Base-by-base conservation (phyloP, 176 grass and related monocot species). In the Juncus effusus region DNA sequence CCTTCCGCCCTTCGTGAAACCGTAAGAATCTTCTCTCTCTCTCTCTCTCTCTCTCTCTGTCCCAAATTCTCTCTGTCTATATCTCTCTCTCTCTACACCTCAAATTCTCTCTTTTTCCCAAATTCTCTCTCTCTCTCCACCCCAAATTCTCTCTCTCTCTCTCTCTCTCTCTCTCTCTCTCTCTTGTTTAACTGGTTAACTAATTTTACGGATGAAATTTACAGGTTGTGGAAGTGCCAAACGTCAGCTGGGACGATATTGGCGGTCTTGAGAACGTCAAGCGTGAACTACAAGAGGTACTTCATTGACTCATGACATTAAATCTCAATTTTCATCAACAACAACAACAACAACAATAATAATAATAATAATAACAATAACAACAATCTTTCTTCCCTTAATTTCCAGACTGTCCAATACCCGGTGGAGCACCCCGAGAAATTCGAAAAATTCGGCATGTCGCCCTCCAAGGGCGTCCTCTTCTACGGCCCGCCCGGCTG, bases 381-480 rank as follows among this genome's bases (percentile, higher is more conserved):
- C 51, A 36, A 62, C 15, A 39, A 53, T 36, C 56, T 13, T 60
- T 7, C 2, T 60, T 51, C 28, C 77, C n/a, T 65, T 72, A 36
- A 65, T 49, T 58, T 36, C 10, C 64, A 82, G 60, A 86, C 74
- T 0, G 83, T 86, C 3, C 87, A 83, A 79, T 90, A 86, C 57
- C 75, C 72, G 9, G 82, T 90, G 2, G 86, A 90, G 82, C 78
- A 85, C 42, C 79, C 86, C 0, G 81, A 89, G 12, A 89, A 76
- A 70, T 90, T 90, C 2, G 79, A 85, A 16, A 90, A 74, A 60
- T 90, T 90, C 4, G 78, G 82, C 55, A 90, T 85, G 86, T 85
- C 82, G 0, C 82, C 82, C 4, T 90, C 86, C 4, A 82, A 82
- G 15, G 82, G 86, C 6, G 86, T 90, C 64, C 70, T 90, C 3